Conservation (phyloP, 2,329 filamentous ascomycete species). For the Botrytis byssoidea region DNA sequence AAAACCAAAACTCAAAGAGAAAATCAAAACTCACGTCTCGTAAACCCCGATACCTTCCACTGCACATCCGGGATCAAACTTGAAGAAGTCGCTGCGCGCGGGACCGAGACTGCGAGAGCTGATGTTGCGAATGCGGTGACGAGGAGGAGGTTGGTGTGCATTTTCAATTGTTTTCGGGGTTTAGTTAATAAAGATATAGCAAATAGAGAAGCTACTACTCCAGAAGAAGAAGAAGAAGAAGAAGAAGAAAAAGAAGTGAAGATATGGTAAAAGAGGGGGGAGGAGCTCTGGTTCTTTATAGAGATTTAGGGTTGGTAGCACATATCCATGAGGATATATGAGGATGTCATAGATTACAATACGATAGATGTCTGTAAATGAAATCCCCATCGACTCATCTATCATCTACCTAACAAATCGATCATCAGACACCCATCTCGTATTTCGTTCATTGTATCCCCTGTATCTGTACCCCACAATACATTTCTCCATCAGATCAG, state of each 20-base stretch:
- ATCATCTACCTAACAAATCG: neutral
- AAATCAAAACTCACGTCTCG: conserved; percentile 18
- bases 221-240: neutral
- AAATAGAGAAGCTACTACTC: neutral
- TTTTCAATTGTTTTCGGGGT: conserved; percentile 1
- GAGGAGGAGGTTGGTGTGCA: conserved; percentile 16
- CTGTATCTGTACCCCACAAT: neutral
- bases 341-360: no score
- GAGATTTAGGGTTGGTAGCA: neutral
- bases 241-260: neutral
- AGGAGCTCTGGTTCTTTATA: neutral
- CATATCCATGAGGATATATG: no score
- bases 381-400: no score
- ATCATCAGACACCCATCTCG: neutral
- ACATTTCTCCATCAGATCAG: neutral
- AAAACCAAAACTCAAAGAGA: neutral
- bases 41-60: conserved; percentile 24
- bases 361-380: no score
- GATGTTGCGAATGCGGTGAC: conserved; percentile 10
- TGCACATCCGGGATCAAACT: neutral
- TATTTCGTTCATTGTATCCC: neutral
- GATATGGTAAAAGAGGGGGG: neutral
- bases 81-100: neutral
- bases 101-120: conserved; percentile 8
- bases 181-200: neutral